Percentiles rank a stretch among this genome's conserved stretches.
Conservation (phyloP, 2,329 filamentous ascomycete genomes). For the Aureobasidium melanogenum region DNA sequence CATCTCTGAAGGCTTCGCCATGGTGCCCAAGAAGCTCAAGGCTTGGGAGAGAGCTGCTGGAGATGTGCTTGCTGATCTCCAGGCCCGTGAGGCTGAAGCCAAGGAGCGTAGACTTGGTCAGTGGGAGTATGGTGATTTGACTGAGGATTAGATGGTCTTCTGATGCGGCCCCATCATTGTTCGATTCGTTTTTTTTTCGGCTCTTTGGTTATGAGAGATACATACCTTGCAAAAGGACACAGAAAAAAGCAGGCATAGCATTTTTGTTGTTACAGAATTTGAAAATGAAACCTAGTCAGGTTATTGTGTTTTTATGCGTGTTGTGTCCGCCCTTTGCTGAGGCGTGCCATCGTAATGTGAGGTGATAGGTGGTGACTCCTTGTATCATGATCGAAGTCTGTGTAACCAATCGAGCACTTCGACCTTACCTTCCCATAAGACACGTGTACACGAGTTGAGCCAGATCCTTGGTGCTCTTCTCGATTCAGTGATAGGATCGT, state of each 20-base stretch:
- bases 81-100: conserved; percentile 65
- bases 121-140: conserved; percentile 98
- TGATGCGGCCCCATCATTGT: not conserved
- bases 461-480: too few species aligned
- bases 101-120: conserved; percentile 76
- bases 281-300: not conserved
- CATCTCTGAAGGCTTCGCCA: conserved; percentile 71
- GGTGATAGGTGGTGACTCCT: too few species aligned
- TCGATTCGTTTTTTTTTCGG: not conserved
- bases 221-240: not conserved
- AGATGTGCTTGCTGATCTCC: conserved; percentile 62
- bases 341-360: not conserved
- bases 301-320: not conserved
- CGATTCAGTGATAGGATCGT: too few species aligned
- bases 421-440: too few species aligned
- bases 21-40: conserved; percentile 89
- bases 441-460: too few species aligned
- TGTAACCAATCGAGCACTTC: too few species aligned
- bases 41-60: conserved; percentile 75
- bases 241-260: not conserved
- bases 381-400: too few species aligned
- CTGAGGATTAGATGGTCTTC: conserved; percentile 52
- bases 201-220: not conserved
- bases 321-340: not conserved
- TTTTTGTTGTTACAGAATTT: not conserved